These are phyloP conservation scores for Candida silvatica DNA, from an alignment of 805 yeast genomes.

Conservation along the genomic window DNA sequence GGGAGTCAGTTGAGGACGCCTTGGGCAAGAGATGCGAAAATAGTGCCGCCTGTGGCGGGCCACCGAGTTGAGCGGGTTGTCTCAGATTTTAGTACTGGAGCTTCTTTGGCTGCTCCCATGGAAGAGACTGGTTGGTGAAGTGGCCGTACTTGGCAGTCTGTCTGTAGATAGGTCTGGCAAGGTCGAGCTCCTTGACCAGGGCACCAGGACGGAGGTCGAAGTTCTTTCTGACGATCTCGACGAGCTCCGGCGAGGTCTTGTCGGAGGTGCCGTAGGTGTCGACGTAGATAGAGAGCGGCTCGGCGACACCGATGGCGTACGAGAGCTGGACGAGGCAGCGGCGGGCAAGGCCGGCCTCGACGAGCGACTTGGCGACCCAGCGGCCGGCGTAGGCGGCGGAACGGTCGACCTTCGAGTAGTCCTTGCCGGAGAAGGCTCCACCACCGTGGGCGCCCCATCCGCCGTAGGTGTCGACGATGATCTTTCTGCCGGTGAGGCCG, in stretches of 20 bases:
- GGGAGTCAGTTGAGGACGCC: no score
- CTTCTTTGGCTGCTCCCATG: slow-evolving; percentile 97
- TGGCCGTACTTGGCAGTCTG: slow-evolving; percentile 99
- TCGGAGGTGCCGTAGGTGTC: slow-evolving; percentile 98
- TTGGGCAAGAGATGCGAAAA: no score
- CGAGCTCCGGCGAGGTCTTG: slow-evolving; percentile 82
- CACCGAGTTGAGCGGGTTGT: slow-evolving; percentile 25
- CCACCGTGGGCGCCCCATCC: slow-evolving; percentile 99
- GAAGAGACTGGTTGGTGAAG: slow-evolving; percentile 97
- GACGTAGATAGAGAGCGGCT: slow-evolving; percentile 95
- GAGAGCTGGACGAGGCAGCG: slow-evolving; percentile 98
- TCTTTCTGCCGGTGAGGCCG: slow-evolving; percentile 98
- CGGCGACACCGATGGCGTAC: slow-evolving; percentile 99
- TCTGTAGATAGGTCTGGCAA: slow-evolving; percentile 98
- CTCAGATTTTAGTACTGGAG: slow-evolving; percentile 50
- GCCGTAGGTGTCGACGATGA: slow-evolving; percentile 99
- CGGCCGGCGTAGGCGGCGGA: slow-evolving; percentile 99
- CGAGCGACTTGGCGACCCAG: slow-evolving; percentile 99
- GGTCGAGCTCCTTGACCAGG: slow-evolving; percentile 89
- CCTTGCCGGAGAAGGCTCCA: slow-evolving; percentile 99
- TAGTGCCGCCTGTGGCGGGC: slow-evolving; percentile 1
- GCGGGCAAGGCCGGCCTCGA: slow-evolving; percentile 89
- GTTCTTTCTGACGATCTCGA: slow-evolving; percentile 84
- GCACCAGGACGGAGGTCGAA: slow-evolving; percentile 99
- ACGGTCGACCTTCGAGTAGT: slow-evolving; percentile 99